phyloP scores from a whole-genome alignment of 108 stramenopile genomes.

The Pinguiococcus pyrenoidosus region DNA sequence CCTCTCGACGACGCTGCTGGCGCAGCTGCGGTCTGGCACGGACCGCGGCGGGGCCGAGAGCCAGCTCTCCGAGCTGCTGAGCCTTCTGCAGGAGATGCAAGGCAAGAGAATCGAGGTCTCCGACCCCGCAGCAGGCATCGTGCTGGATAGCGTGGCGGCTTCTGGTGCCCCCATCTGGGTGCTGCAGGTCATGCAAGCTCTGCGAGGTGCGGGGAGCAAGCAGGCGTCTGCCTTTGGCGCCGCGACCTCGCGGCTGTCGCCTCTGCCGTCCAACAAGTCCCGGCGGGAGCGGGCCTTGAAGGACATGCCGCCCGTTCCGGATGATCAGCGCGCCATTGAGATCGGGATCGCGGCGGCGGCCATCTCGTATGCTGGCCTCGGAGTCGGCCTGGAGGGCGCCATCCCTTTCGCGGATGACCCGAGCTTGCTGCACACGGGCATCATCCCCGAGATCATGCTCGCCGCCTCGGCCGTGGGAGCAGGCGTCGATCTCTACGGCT shows the following conservation, averaged over 20 bases:
- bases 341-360: too few species aligned
- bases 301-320: too few species aligned
- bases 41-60: too few species aligned
- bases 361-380: too few species aligned
- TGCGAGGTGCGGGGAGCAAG: conserved; percentile 10
- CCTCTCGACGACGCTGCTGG: conserved; percentile 2
- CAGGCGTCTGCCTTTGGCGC: conserved; percentile 18
- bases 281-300: conserved; percentile 15
- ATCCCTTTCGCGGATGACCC: conserved; percentile 44
- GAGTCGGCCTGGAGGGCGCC: conserved; percentile 41
- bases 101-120: conserved; percentile 12
- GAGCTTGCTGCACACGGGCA: too few species aligned
- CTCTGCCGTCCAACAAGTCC: conserved; percentile 8
- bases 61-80: conserved; percentile 7
- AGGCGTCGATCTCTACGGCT: conserved; percentile 72
- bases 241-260: conserved; percentile 14
- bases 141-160: conserved; percentile 23
- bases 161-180: conserved; percentile 7
- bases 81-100: conserved; percentile 24
- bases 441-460: conserved; percentile 13
- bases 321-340: too few species aligned
- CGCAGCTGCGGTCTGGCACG: neutral
- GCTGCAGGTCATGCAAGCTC: neutral
- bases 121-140: conserved; percentile 5
- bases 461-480: conserved; percentile 43